Base-by-base conservation (phyloP, 2,329 filamentous ascomycete species). In the Pezicula rhizophila region DNA sequence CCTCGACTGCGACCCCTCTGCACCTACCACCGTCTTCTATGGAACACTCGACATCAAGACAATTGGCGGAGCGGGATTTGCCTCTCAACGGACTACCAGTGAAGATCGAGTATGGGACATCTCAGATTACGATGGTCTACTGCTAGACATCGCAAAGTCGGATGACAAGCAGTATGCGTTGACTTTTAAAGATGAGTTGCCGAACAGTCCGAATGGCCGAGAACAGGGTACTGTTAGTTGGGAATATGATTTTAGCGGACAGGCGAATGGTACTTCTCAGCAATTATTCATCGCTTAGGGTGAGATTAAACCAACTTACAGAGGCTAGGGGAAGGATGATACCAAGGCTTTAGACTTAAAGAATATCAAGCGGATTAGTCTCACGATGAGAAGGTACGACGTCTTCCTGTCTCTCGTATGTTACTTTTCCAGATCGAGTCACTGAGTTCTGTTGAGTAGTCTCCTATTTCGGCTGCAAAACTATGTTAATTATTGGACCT, bases 51-150 rank as follows among this genome's bases (percentile, higher is more conserved):
- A 93, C 67, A 89, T 84, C 54, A 76, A 75, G 46, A 81, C 86
- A 0, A 79, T 93, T 0, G 87, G 87, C 23, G 87, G 87, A 26
- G 88, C 89, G 1, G 89, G 89, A 5, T 93, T 95, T 62, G 88
- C 88, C 8, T 88, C 84, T 4, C 89, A 92, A 64, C 78, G 84
- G 42, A 89, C 84, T 4, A 75, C 73, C 3, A 67, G 66, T 35
- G 78, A 81, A 7, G 68, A 76, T 35, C 67, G 74, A 12, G 68
- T 68, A 20, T 86, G 85, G 77, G 77, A 93, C 58, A 67, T 93
- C 7, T 77, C 76, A 1, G 61, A 57, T 10, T 85, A 82, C 57
- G 74, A 80, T 41, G 86, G 85, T 2, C 67, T 89, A 20, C 65
- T 74, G 54, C 56, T 89, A 4, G 62, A 71, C 35, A 61, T 87